Evolutionary conservation across 2,329 filamentous ascomycete species (phyloP), one percentile per base, ranked within the genome.

Genomic region (Neopestalotiopsis clavispora): DNA sequence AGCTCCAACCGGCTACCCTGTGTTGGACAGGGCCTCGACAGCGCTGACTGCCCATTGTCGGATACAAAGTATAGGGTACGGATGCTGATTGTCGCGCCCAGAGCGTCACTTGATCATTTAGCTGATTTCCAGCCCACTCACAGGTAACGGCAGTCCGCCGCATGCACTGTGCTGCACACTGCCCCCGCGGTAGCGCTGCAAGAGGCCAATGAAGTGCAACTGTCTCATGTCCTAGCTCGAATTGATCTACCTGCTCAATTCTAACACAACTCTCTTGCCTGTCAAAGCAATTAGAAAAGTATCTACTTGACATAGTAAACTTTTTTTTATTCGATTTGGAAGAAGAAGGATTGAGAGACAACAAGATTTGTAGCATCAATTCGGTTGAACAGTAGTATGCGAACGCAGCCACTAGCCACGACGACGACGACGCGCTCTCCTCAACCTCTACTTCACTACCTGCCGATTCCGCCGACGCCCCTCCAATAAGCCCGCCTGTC

Each of bases 61-160:
- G 66, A 58, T 57, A 17, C n/a, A 13, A 63, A 56, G 66, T 67
- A 67, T n/a, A 62, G 38, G 23, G 32, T 67, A 67, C 66, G 4
- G 17, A 10, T 4, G 40, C 38, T 14, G 14, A 4, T 10, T 23
- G 66, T 62, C 23, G 32, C 13, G 6, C 23, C 10, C 32, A 60
- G 40, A n/a, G 65, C 52, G 40, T 67, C 65, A 67, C 58, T 67
- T 67, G 66, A 67, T 42, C 66, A 67, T 49, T 67, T 67, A 49
- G 57, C 45, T 67, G 45, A 56, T 52, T 63, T 58, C 28, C 59
- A 63, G 66, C 10, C 59, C 59, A 56, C 66, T 63, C 17, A 42
- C 14, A 67, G 52, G 66, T 67, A 52, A 63, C 66, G 65, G 65
- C 65, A 4, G 30, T 56, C 30, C 34, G 56, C 23, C 10, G 34